Base-by-base conservation (phyloP, 345 rosid genomes). In the Aurinia saxatilis region DNA sequence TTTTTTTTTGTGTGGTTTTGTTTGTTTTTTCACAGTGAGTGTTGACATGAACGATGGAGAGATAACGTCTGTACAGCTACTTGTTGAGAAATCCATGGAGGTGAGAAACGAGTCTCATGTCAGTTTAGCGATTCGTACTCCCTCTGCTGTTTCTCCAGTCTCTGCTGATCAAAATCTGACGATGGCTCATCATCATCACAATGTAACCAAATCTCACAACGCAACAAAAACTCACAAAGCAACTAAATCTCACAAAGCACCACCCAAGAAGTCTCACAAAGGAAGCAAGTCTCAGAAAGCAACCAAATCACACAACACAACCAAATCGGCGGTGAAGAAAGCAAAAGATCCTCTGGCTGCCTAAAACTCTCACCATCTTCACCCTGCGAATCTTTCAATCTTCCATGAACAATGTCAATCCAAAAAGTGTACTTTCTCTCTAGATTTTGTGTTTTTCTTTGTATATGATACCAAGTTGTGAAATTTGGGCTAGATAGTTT, bases 51-150 rank as follows among this genome's bases (percentile, higher is more conserved):
- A 60, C 36, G 68, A 68, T n/a, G 74, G 80, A 52, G 68, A 47
- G 57, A 59, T 72, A 30, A 63, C 56, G 45, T 71, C 71, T 0
- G 40, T 68, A 25, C 68, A 73, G 31, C 31, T 27, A 48, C 64
- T 16, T 1, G 50, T 63, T 3, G 72, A 68, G 50, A 76, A 64
- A 34, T 19, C 65, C 10, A 50, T 58, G 19, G 50, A 60, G 5
- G 60, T 58, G 34, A 70, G 63, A 46, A 72, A 61, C 53, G 49
- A 73, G 41, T 41, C 68, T 68, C 75, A 61, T 35, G 50, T 77
- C 25, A 72, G 72, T 11, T 37, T 77, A 5, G 65, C 77, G 31
- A 25, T 76, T 59, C 68, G 65, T 35, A 62, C 69, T 19, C 68
- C 73, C 38, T 63, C 72, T 12, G 63, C 75, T 10, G 41, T 63